Percentiles rank a stretch among this genome's conserved stretches.
These are phyloP conservation scores for Apophysomyces variabilis DNA, from an alignment of 371 early-diverging fungal genomes.

Conservation along the genomic window DNA sequence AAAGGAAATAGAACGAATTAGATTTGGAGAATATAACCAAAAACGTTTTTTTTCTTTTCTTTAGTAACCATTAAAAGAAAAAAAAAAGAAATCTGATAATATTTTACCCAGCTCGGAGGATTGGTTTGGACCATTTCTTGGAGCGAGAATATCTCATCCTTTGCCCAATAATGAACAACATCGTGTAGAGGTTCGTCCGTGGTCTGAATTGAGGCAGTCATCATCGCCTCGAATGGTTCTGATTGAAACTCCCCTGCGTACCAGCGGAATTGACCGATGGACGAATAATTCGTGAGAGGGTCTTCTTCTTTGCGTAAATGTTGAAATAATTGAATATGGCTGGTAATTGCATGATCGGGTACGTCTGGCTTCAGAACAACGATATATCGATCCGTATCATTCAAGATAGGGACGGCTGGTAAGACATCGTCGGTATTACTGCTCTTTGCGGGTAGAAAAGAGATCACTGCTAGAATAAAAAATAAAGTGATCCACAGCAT, in stretches of 20 bases:
- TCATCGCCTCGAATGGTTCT: constrained; percentile 26
- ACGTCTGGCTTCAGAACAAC: constrained; percentile 41
- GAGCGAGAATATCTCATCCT: constrained; percentile 39
- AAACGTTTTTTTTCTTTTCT: background rate
- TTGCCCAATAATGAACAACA: constrained; percentile 45
- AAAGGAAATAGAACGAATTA: background rate
- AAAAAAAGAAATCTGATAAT: background rate
- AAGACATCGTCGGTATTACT: background rate
- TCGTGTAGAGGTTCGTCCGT: constrained; percentile 12
- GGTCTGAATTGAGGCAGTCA: constrained; percentile 12
- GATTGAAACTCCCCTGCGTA: constrained; percentile 40
- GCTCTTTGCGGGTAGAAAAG: background rate
- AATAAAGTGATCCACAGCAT: constrained; percentile 2
- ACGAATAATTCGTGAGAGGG: constrained; percentile 17
- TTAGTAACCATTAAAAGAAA: background rate
- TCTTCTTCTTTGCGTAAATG: constrained; percentile 17
- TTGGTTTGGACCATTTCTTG: constrained; percentile 48
- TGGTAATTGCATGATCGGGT: constrained; percentile 22
- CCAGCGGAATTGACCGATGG: constrained; percentile 49
- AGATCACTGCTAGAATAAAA: background rate
- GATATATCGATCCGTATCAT: constrained; percentile 35
- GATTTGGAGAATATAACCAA: background rate
- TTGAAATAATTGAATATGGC: constrained; percentile 36
- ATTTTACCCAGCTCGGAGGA: constrained; percentile 52
- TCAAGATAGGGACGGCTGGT: background rate